Evolutionary conservation across 2,329 filamentous ascomycete genomes (phyloP).

Genomic region (Podosphaera fusca): DNA sequence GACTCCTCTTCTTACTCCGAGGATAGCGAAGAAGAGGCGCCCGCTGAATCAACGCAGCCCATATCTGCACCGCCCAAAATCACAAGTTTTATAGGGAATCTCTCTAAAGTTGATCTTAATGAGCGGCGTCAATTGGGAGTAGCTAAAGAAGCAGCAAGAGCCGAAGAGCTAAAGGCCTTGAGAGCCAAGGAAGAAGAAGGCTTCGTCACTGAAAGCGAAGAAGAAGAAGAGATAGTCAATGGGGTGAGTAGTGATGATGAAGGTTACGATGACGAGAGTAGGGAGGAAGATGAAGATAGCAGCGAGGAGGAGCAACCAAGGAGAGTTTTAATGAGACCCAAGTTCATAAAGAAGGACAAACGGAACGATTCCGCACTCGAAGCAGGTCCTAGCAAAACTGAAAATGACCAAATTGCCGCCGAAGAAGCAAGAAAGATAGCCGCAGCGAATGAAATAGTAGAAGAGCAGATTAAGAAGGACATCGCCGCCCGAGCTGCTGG

Average conservation of each 20-base stretch:
- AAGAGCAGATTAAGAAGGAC: conserved; percentile 71
- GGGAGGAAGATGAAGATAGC: conserved; percentile 14
- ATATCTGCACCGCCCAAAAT: conserved; percentile 33
- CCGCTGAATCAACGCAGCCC: conserved; percentile 14
- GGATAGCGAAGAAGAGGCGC: conserved; percentile 22
- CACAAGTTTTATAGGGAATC: conserved; percentile 28
- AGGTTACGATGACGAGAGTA: conserved; percentile 7
- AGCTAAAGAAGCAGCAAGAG: conserved; percentile 23
- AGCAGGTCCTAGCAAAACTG: conserved; percentile 16
- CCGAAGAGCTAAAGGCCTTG: conserved; percentile 22
- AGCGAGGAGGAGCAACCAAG: conserved; percentile 35
- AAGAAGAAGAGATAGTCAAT: conserved; percentile 15
- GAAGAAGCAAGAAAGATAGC: conserved; percentile 44
- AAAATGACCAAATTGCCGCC: conserved; percentile 23
- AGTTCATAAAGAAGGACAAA: conserved; percentile 37
- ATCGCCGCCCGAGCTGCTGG: conserved; percentile 49
- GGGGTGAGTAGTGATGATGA: conserved; percentile 13
- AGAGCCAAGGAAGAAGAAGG: conserved; percentile 30
- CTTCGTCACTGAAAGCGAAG: conserved; percentile 29
- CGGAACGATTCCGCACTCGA: conserved; percentile 16
- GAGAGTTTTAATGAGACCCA: conserved; percentile 35
- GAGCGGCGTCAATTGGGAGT: conserved; percentile 23
- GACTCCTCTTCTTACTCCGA: conserved; percentile 28
- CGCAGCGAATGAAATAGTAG: conserved; percentile 55
- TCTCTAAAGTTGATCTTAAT: conserved; percentile 29